Evolutionary conservation across 768 basidiomycete species (phyloP), one percentile per base, ranked within the genome.

Genomic region (Dentipellis sp.): DNA sequence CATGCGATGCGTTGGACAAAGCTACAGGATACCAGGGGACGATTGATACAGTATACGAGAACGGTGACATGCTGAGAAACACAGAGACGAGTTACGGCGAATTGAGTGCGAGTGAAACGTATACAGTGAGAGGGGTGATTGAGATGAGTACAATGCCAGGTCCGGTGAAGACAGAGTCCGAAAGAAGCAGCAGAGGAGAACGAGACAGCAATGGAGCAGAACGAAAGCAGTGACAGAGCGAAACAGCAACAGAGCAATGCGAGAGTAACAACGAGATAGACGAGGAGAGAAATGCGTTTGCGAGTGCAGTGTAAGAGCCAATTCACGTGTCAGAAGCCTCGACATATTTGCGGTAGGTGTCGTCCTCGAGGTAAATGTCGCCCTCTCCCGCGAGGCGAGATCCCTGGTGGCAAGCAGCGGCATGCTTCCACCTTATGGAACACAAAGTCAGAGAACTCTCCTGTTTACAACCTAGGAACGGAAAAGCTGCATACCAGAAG

Each of bases 391-490:
- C 67, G 51, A 86, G 67, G 16, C 70, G 74, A 5, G 77, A 77
- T 16, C 78, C 76, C 53, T 79, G 78, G 64, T 92, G 90, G 62
- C 90, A 92, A 16, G 77, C 62, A 1, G 86, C 86, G 29, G 89
- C 90, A 63, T 92, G 90, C 68, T 92, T 89, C 86, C 85, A 89
- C 86, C 84, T 85, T 29, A n/a, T 12, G 4, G 9, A 45, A 8
- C 53, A 35, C 39, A 35, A 36, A 29, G 11, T 51, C 9, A 52
- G 1, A 52, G 1, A 5, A 5, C 16, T 10, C 47, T 50, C 46
- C 38, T 16, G 4, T 16, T 3, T 29, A 29, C 29, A 6, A 6
- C 3, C 3, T 29, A 29, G 3, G 3, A 29, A 6, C 29, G 6
- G 21, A 5, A 17, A 2, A 19, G n/a, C 10, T n/a, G 73, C 79